Evolutionary conservation across 352 stramenopile genomes (phyloP), one percentile per base, ranked within the genome.

Genomic region (Phytophthora foliorum): DNA sequence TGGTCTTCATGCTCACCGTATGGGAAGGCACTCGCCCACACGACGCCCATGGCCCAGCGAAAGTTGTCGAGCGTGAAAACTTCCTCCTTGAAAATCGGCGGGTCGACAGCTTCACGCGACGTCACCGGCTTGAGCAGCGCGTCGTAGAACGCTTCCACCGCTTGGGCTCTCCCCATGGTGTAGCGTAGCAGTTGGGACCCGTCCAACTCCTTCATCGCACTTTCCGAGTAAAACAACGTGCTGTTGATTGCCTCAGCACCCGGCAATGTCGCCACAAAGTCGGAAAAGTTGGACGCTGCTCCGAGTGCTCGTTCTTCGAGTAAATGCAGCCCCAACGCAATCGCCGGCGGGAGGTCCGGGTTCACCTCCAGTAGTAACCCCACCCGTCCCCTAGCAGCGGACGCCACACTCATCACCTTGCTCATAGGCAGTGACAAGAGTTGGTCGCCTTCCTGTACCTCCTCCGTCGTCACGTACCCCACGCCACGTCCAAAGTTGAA

Each of bases 401-500:
- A 79, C 14, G 38, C 48, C 8, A 79, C 63, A 50, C 63, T 86
- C 79, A 88, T 88, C 39, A 82, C 63, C 3, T 79, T 57, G 25
- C 46, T 44, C 46, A 82, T 41, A 13, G 72, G 63, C 3, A 88
- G 8, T 36, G 72, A 67, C 31, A 86, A 73, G 2, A 88, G 53
- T 42, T 63, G 50, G 1, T 69, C 57, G 3, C 68, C 61, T 44
- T 58, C 25, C 9, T 31, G 11, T 16, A 76, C 63, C 13, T 68
- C 63, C 57, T 69, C 21, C 2, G 24, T 64, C 8, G 50, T 56
- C 6, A 69, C 39, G 42, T 84, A 88, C 1, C 62, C 74, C 6
- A 67, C 55, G 2, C 79, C 79, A 21, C 79, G 79, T 17, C 79
- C 79, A 57, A 82, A 88, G 36, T 85, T 80, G 63, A 82, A 84